Evolutionary conservation across 768 basidiomycete species (phyloP), one percentile per base, ranked within the genome.

Genomic region (Naematelia encephala): DNA sequence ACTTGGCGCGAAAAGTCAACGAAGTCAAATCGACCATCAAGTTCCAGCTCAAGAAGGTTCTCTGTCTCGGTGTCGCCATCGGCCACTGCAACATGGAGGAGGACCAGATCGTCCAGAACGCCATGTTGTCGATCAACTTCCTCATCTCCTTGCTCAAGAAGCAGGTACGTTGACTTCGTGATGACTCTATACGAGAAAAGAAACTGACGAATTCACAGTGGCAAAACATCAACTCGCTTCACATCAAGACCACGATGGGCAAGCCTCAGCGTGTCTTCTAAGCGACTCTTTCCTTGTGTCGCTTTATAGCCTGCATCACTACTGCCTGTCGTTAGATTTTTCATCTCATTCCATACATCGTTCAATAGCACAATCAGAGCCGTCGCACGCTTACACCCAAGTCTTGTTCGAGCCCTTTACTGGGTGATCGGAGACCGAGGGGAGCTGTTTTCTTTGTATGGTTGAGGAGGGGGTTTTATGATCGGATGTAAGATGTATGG

Each of bases 81-180:
- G 96, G 93, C 71, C 92, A 99, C 81, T 84, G 94, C 78, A 84
- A 94, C 78, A 97, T 99, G 93, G 87, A 83, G 59, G 92, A 97
- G 68, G 96, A 99, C 80, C 91, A 97, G 80, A 89, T 98, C 63
- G 84, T 98, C 69, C 88, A 79, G 64, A 99, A 99, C 81, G 89
- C 94, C 82, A 99, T 99, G 96, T 81, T 99, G 76, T 90, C 90
- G 80, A 94, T 98, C 84, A 99, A 99, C 87, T 99, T 99, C 86
- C 85, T 99, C 73, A 91, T 99, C 75, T 98, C 96, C 19, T 82
- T 99, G 62, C 86, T 99, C 78, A 98, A 98, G 86, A 99, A 99
- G 85, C 69, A 68, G 62, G 69, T 60, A 28, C 56, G 68, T 68
- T n/a, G 27, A 45, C 22, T 43, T 47, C 21, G n/a, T 16, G 19